These are phyloP conservation scores for Monsonia emarginata DNA, from an alignment of 441 rosid genomes.

Conservation along the genomic window DNA sequence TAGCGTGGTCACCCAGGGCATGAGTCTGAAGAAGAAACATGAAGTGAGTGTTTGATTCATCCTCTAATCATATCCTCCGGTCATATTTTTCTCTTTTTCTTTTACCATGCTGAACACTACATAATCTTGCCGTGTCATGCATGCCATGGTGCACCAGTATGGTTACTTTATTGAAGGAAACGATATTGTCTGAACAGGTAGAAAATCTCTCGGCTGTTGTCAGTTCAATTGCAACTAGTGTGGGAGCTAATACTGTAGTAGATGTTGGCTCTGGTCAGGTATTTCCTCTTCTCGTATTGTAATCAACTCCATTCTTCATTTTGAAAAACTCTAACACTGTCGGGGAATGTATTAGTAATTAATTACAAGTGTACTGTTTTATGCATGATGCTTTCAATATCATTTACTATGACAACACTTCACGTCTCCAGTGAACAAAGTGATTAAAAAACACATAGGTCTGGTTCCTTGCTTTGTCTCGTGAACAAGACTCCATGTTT, in stretches of 20 bases:
- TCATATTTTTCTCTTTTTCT: neutral
- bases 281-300: conserved; percentile 5
- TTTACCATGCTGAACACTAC: conserved; percentile 7
- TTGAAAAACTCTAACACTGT: conserved; percentile 1
- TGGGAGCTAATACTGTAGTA: conserved; percentile 47
- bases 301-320: conserved; percentile 1
- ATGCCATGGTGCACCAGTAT: neutral
- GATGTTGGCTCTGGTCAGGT: conserved; percentile 97
- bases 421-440: neutral
- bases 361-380: neutral
- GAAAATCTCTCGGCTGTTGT: conserved; percentile 73
- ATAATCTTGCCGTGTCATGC: neutral
- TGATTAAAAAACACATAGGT: neutral
- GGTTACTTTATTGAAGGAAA: neutral
- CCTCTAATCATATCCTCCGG: conserved; percentile 1
- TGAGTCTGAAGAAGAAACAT: conserved; percentile 80
- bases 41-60: conserved; percentile 38
- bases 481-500: neutral
- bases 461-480: neutral
- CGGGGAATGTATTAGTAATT: neutral
- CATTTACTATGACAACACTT: neutral
- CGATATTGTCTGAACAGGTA: conserved; percentile 39
- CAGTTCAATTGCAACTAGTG: conserved; percentile 40
- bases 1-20: conserved; percentile 70
- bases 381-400: neutral